These are phyloP conservation scores for Balakata baccata DNA, from an alignment of 345 rosid genomes.

Conservation along the genomic window DNA sequence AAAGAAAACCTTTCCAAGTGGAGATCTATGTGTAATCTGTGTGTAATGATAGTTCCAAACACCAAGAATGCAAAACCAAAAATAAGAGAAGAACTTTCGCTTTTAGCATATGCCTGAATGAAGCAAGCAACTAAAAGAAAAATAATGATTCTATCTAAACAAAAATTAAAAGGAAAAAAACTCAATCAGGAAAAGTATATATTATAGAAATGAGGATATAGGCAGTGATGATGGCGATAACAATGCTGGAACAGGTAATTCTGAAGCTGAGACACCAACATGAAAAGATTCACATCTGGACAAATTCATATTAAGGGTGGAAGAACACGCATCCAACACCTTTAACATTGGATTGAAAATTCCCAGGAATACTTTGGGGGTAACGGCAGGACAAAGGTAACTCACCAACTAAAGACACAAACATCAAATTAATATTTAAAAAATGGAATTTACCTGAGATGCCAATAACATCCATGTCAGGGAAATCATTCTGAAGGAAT, in stretches of 20 bases:
- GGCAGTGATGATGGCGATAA: neutral
- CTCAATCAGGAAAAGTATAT: too few species aligned
- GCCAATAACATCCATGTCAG: slow-evolving; percentile 84
- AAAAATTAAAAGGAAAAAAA: neutral
- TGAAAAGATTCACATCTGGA: neutral
- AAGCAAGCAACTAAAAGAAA: neutral
- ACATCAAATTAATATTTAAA: neutral
- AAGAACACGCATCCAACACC: neutral
- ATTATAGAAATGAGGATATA: neutral
- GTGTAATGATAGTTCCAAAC: too few species aligned
- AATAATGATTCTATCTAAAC: neutral
- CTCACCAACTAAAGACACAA: neutral
- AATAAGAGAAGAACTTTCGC: neutral
- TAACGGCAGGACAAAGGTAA: neutral
- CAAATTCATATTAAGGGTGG: neutral
- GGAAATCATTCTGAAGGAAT: slow-evolving; percentile 64
- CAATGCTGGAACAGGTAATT: neutral
- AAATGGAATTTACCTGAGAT: slow-evolving; percentile 51
- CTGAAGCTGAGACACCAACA: neutral
- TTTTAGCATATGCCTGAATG: neutral
- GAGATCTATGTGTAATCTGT: neutral
- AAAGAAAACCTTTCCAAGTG: neutral
- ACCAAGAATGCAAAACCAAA: neutral
- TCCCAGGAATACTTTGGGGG: neutral
- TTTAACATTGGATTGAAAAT: neutral